Evolutionary conservation across 1,284 basidiomycete species (phyloP), one percentile per base, ranked within the genome.

Genomic region (Apiotrichum domesticum): DNA sequence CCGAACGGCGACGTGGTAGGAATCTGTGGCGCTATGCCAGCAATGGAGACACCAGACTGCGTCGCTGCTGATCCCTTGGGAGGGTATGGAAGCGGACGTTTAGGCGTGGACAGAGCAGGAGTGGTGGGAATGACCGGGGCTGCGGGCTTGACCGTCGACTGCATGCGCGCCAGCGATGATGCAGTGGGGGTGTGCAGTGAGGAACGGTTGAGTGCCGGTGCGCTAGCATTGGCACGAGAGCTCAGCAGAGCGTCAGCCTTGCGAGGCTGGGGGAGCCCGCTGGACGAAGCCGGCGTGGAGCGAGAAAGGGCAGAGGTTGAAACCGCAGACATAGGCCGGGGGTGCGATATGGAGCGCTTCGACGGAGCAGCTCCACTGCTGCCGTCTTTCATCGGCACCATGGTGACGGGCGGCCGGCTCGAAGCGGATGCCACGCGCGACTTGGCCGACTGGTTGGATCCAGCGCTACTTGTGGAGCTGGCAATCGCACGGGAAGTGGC

Each of bases 141-240:
- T 21, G 21, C 21, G 3, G 71, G 73, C 58, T 64, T 68, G 49
- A 74, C 63, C 8, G 70, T 75, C 32, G 73, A 69, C 57, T 75
- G 71, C 70, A 72, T 72, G 35, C 73, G 58, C 1, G 73, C 73
- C 0, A 68, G 50, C 4, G 70, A 72, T 15, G 70, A 66, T 0
- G 70, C 71, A 4, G 73, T 75, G 0, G 73, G 72, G 4, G 66
- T 49, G 35, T 66, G 64, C 8, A 73, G 58, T 15, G 68, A 70
- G 4, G 71, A 56, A 2, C 10, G 37, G n/a, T 44, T 35, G 7
- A 35, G 14, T 13, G 14, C 21, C 8, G 33, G 42, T 2, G 47
- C 15, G 9, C 11, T 29, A 1, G 50, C 42, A 47, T 8, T 51
- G 53, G 34, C 46, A 43, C 15, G 33, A 49, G 21, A 44, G 15